Evolutionary conservation across 1,284 basidiomycete genomes (phyloP).

Genomic region (Amylostereum areolatum): DNA sequence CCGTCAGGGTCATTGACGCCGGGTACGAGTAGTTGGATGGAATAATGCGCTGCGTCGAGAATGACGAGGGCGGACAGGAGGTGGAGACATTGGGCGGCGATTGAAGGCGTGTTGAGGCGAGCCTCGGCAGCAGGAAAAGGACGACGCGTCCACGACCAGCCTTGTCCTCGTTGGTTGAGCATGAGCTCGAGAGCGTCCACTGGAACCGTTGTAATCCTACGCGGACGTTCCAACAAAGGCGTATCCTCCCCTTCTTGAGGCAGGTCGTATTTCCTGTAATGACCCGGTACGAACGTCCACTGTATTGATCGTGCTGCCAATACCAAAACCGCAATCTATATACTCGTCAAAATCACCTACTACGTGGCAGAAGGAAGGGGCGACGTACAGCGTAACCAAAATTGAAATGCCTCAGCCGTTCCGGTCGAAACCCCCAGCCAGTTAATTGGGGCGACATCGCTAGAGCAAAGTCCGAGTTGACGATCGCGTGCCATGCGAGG

Average conservation of each 20-base stretch:
- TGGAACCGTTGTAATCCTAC: background rate
- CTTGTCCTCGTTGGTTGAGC: constrained; percentile 11
- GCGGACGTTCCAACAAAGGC: constrained; percentile 1
- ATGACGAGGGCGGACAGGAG: constrained; percentile 29
- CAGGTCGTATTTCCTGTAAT: constrained; percentile 4
- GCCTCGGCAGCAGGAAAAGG: constrained; percentile 1
- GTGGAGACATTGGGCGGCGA: constrained; percentile 12
- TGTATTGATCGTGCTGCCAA: constrained; percentile 10
- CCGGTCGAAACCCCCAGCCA: background rate
- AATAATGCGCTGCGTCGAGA: constrained; percentile 25
- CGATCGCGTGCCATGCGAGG: constrained; percentile 4
- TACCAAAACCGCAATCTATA: constrained; percentile 5
- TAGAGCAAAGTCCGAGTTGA: constrained; percentile 2
- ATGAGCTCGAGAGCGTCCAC: constrained; percentile 8
- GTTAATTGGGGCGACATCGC: background rate
- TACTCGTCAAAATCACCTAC: background rate
- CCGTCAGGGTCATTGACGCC: constrained; percentile 30
- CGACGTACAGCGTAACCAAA: constrained; percentile 4
- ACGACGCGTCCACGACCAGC: constrained; percentile 10
- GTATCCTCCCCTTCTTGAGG: background rate
- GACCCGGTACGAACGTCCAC: constrained; percentile 7
- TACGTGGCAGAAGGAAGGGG: background rate
- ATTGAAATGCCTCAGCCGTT: constrained; percentile 3
- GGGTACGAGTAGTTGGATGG: constrained; percentile 31
- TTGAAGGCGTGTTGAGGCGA: no score